Base-by-base conservation (phyloP, 1,284 basidiomycete genomes). In the Porogramme epimiltina region DNA sequence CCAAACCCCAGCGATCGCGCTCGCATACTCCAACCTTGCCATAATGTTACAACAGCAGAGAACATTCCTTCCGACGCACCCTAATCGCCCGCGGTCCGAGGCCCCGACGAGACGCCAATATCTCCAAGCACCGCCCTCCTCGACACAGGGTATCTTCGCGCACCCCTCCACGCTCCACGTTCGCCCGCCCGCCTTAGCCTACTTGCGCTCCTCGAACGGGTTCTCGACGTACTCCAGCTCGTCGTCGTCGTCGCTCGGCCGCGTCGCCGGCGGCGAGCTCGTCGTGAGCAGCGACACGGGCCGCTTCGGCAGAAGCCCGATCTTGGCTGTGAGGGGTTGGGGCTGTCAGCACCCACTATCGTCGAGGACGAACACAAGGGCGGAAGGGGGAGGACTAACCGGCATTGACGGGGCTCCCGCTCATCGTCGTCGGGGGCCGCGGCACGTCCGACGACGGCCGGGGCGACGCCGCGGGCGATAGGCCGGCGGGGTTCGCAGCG, bases 221-320 rank as follows among this genome's bases (percentile, higher is more conserved):
- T 81, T 85, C 76, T 86, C 83, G 11, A 79, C 77, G 62, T 86
- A 85, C 66, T 86, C 84, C 44, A 85, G 63, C 31, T 77, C 80
- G 49, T 84, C 80, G 5, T 78, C 76, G 38, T 78, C 76, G 42
- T 75, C 63, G 39, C 62, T 62, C 16, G 61, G 61, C 67, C 55
- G 66, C 43, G 66, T 63, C 33, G 66, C 42, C 8, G 66, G 63
- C 23, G 68, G 62, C 16, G 67, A 63, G 37, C 66, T 68, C 4
- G 73, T 62, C 34, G 73, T 75, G 22, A 87, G 63, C n/a, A 89
- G 75, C 9, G 85, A 84, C 13, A 90, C 87, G 2, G 87, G 85
- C 0, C 83, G 79, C 68, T 88, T 89, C 4, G 88, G 87, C 19
- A 90, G 72, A 33, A 90, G 66, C n/a, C 87, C 88, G 2, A 89